A percentile compares a stretch with the other conserved stretches of the same genome.
Evolutionary conservation across 306 rosid genomes (phyloP).

Genomic region (Herpetospermum pedunculosum): DNA sequence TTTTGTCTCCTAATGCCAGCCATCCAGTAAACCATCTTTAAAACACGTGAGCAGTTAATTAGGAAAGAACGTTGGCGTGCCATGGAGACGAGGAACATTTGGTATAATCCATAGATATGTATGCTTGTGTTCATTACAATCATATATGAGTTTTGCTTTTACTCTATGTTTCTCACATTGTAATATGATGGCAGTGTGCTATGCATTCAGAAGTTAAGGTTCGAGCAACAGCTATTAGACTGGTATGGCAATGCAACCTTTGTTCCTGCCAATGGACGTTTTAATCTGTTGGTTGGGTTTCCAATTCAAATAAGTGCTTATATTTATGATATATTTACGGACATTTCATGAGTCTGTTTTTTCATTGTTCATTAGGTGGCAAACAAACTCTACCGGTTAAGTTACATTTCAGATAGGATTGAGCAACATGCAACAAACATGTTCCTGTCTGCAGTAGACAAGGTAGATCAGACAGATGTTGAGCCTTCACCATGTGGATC

Average conservation of each 20-base stretch:
- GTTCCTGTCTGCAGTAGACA: constrained; percentile 65
- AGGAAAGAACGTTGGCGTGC: not conserved
- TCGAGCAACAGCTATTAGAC: constrained; percentile 91
- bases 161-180: not conserved
- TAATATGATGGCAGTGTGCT: constrained; percentile 63
- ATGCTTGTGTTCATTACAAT: not conserved
- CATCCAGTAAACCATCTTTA: not conserved
- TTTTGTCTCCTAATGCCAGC: not conserved
- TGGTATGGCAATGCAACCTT: constrained; percentile 41
- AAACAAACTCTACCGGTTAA: constrained; percentile 85
- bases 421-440: constrained; percentile 66
- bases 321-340: not conserved
- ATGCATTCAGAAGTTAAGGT: constrained; percentile 86
- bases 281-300: constrained; percentile 10
- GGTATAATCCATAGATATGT: not conserved
- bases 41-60: not conserved
- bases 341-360: constrained; percentile 1
- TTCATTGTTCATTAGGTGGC: constrained; percentile 54
- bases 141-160: not conserved
- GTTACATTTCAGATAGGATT: constrained; percentile 59
- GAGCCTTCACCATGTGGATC: constrained; percentile 40
- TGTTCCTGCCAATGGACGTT: not conserved
- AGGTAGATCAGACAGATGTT: constrained; percentile 28
- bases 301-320: not conserved
- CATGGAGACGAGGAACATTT: not conserved